These are phyloP conservation scores for barley (Hordeum vulgare) DNA, from an alignment of 176 grass and related monocot species.

Conservation along the genomic window MorexV3_pseudomolecules_assembly NC_058524.1:502381328-502381827, in stretches of 20 bases:
- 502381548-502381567: constrained; percentile 52
- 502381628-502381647: constrained; percentile 52
- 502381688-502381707: constrained; percentile 24
- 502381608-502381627: constrained; percentile 71
- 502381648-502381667: constrained; percentile 54
- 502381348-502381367: constrained; percentile 84
- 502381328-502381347: constrained; percentile 54
- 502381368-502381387: constrained; percentile 66
- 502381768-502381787: constrained; percentile 36
- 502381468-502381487: constrained; percentile 66
- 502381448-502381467: constrained; percentile 80
- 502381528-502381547: constrained; percentile 15
- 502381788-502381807: constrained; percentile 51
- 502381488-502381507: constrained; percentile 27
- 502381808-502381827: constrained; percentile 44
- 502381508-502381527: constrained; percentile 12
- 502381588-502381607: constrained; percentile 53
- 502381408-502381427: constrained; percentile 25
- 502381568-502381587: constrained; percentile 45
- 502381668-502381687: constrained; percentile 40
- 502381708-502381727: constrained; percentile 46
- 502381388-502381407: constrained; percentile 41
- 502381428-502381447: constrained; percentile 79
- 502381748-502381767: constrained; percentile 52
- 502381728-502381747: constrained; percentile 79